A percentile compares a stretch with the other conserved stretches of the same genome.
These are phyloP conservation scores for Hericium coralloides DNA, from an alignment of 768 basidiomycete species.

Conservation along the genomic window DNA sequence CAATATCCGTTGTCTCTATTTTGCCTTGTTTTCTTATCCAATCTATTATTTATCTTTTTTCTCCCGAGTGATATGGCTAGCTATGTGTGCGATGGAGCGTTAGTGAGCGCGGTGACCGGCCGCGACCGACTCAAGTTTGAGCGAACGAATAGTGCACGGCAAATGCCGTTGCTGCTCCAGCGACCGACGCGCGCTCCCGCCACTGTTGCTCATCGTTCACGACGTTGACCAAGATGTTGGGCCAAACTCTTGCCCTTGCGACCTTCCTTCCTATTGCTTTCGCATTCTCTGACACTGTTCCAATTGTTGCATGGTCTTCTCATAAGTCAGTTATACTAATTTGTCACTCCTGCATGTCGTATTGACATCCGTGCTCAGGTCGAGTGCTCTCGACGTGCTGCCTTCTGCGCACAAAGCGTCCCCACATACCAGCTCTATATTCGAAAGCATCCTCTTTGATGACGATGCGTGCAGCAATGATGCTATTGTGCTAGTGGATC, in stretches of 20 bases:
- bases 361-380: not conserved
- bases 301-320: constrained; percentile 1
- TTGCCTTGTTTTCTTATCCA: too few species aligned
- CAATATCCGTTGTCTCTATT: too few species aligned
- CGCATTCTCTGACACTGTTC: constrained; percentile 1
- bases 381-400: not conserved
- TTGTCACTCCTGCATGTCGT: not conserved
- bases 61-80: too few species aligned
- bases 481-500: constrained; percentile 52
- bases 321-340: not conserved
- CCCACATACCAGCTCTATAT: not conserved
- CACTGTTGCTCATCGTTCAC: not conserved
- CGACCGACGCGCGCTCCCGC: not conserved
- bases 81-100: too few species aligned
- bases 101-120: too few species aligned
- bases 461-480: not conserved
- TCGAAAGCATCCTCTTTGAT: not conserved
- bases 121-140: too few species aligned
- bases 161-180: not conserved
- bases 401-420: not conserved
- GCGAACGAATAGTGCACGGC: too few species aligned
- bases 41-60: too few species aligned
- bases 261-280: not conserved
- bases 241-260: not conserved
- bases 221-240: not conserved